A percentile compares a stretch with the other conserved stretches of the same genome.
phyloP scores from a whole-genome alignment of 352 stramenopile genomes.

The Phytophthora uliginosa region DNA sequence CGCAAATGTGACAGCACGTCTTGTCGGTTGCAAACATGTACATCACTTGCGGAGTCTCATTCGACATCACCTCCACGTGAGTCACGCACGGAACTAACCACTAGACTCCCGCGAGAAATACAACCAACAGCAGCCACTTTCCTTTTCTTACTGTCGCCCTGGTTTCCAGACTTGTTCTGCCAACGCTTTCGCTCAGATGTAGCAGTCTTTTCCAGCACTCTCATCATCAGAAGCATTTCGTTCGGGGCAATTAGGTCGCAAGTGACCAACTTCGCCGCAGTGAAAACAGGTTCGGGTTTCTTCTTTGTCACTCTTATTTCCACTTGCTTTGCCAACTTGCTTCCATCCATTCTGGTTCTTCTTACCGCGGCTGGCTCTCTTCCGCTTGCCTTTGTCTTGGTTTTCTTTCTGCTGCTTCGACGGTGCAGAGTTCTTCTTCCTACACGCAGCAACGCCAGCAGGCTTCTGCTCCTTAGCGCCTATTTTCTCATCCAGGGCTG shows the following conservation, averaged over 20 bases:
- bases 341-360: no score
- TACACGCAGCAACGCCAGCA: conserved; percentile 11
- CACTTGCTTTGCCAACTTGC: no score
- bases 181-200: conserved; percentile 15
- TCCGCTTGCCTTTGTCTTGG: no score
- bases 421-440: neutral
- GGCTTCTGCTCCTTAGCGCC: conserved; percentile 6
- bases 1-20: neutral
- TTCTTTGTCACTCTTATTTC: no score
- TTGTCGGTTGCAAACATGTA: conserved; percentile 13
- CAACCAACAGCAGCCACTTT: conserved; percentile 3
- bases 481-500: conserved; percentile 11
- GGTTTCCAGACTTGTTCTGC: conserved; percentile 5
- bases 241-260: conserved; percentile 8
- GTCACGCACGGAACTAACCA: conserved; percentile 7
- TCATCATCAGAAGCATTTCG: conserved; percentile 8
- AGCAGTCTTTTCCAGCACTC: neutral
- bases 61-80: conserved; percentile 4
- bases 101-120: neutral
- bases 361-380: no score
- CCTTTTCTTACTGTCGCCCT: neutral
- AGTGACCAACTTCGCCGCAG: conserved; percentile 11
- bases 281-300: neutral
- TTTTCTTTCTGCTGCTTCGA: no score
- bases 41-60: conserved; percentile 15